Conservation (phyloP, 805 yeast genomes). For the Isabelozyma rhagii region DNA sequence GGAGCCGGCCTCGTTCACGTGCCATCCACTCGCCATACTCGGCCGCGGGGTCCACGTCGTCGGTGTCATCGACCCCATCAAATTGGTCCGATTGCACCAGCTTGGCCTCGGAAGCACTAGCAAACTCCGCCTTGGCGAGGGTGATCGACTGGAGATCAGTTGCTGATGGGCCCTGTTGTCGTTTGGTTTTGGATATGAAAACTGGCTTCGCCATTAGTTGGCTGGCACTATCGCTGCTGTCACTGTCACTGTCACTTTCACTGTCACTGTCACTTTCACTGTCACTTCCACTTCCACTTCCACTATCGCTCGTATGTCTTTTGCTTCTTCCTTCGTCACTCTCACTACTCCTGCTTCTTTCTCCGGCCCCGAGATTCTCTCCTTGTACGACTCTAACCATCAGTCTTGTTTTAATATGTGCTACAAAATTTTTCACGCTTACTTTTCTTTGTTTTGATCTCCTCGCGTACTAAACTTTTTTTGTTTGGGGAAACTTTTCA, state of each 20-base stretch:
- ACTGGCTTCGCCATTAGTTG: neutral
- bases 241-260: neutral
- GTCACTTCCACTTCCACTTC: neutral
- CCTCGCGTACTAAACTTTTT: neutral
- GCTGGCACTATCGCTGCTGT: neutral
- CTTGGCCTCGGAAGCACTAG: slow-evolving; percentile 1
- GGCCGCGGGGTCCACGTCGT: slow-evolving; percentile 30
- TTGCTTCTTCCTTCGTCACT: neutral
- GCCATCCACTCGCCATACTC: slow-evolving; percentile 28
- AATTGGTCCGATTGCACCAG: slow-evolving; percentile 9
- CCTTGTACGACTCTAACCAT: no score
- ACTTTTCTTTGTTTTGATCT: neutral
- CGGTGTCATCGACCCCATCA: slow-evolving; percentile 33
- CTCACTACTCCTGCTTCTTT: neutral
- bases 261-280: neutral
- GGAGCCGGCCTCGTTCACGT: slow-evolving; percentile 23
- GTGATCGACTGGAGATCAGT: neutral
- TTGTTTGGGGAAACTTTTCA: neutral
- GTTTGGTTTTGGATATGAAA: neutral
- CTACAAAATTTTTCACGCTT: neutral
- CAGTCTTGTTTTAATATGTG: neutral
- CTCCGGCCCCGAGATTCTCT: neutral
- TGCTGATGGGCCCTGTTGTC: neutral
- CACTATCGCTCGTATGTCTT: neutral
- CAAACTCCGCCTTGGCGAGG: slow-evolving; percentile 1